Evolutionary conservation across 179 eudicot genomes (phyloP).

Genomic region (Nepenthes alata): DNA sequence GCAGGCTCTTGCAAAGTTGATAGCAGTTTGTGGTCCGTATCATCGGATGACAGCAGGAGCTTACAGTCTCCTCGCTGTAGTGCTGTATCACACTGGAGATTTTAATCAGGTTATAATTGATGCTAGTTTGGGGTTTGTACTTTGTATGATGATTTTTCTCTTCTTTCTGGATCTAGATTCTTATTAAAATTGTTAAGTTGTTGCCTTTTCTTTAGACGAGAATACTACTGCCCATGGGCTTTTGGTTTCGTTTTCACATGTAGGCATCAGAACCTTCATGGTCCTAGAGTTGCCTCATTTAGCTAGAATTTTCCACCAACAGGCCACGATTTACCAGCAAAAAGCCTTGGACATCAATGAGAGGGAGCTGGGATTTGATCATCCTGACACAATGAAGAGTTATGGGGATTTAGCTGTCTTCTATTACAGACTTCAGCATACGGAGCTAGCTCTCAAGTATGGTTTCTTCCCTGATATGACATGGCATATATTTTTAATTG

Average conservation of each 20-base stretch:
- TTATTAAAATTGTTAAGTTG: too few relatives aligned
- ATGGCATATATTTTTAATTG: background rate
- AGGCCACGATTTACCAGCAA: slow-evolving; percentile 99
- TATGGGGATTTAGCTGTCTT: slow-evolving; percentile 99
- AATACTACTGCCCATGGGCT: too few relatives aligned
- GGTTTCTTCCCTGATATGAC: slow-evolving; percentile 8
- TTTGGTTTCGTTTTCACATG: background rate
- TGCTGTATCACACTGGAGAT: slow-evolving; percentile 96
- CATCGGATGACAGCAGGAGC: slow-evolving; percentile 99
- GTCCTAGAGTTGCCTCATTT: slow-evolving; percentile 5
- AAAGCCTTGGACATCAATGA: slow-evolving; percentile 99
- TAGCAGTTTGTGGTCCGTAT: slow-evolving; percentile 99
- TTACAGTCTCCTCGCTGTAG: slow-evolving; percentile 98
- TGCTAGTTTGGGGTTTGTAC: background rate
- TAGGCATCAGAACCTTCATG: background rate
- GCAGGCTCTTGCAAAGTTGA: slow-evolving; percentile 97
- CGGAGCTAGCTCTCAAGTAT: slow-evolving; percentile 96
- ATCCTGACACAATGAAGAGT: slow-evolving; percentile 99
- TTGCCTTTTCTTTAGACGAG: too few relatives aligned
- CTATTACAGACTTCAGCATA: slow-evolving; percentile 98
- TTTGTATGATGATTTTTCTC: background rate
- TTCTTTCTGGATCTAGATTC: too few relatives aligned
- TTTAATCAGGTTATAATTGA: slow-evolving; percentile 74
- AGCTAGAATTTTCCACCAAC: slow-evolving; percentile 15
- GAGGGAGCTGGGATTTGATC: slow-evolving; percentile 96